Base-by-base conservation (phyloP, 163 green algal genomes). In the Chlamydomonas reinhardtii region DNA sequence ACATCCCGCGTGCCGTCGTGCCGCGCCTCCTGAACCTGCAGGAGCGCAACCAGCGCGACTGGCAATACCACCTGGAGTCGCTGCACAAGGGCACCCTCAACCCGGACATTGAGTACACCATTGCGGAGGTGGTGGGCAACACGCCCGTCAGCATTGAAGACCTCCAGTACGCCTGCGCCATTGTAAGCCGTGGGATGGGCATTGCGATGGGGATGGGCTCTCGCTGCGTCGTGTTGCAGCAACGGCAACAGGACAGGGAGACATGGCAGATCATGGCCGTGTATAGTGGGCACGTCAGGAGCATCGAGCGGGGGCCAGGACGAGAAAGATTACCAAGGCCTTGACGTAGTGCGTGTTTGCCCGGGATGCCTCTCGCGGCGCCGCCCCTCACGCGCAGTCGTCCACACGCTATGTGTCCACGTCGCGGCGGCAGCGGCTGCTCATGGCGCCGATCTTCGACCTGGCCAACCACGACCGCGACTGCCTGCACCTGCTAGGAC, bases 371-470 rank as follows among this genome's bases (percentile, higher is more conserved):
- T n/a, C n/a, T n/a, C n/a, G n/a, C n/a, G n/a, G n/a, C n/a, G n/a
- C n/a, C n/a, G n/a, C n/a, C n/a, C n/a, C n/a, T n/a, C n/a, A n/a
- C n/a, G n/a, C n/a, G n/a, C 81, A 87, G 81, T 87, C 82, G 59
- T 87, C 82, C 61, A 82, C 82, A 0, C 82, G 82, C 59, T 87
- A 87, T 72, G 82, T 87, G 69, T 87, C 72, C 2, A 68, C 82
- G 2, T 4, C 29, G 16, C 82, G 82, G 2, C 82, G 82, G 16
- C 37, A 31, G 61, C 82, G 82, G 27, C 61, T 87, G 39, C 27
- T 87, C 0, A 87, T 87, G 82, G 82, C 72, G 4, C 82, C 82
- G 32, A 37, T 87, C 12, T 87, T 87, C 72, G 82, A 87, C 61
- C 16, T 87, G 72, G 82, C 82, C 71, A 87, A 87, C 59, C 82